These are phyloP conservation scores for Danielia reshetovae DNA, from an alignment of 805 yeast genomes.

Conservation along the genomic window DNA sequence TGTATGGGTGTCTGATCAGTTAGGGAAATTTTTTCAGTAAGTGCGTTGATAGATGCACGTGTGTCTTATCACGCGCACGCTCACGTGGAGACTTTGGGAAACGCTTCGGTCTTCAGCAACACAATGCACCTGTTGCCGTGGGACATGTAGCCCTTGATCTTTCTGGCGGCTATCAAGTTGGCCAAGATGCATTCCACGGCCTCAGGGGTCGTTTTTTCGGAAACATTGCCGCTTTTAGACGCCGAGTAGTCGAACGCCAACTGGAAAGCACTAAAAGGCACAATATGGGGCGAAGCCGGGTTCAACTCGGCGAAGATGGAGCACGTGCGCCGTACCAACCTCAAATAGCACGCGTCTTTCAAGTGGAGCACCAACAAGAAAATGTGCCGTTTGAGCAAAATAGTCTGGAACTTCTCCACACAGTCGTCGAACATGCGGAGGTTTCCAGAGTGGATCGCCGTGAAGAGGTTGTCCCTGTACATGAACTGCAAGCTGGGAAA, in stretches of 20 bases:
- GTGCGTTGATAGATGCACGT: no score
- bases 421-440: slow-evolving; percentile 45
- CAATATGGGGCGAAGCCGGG: slow-evolving; percentile 27
- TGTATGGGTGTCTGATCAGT: not conserved
- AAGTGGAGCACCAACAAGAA: slow-evolving; percentile 57
- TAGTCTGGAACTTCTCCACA: slow-evolving; percentile 40
- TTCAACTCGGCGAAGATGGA: slow-evolving; percentile 18
- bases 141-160: slow-evolving; percentile 76
- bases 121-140: slow-evolving; percentile 73
- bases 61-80: not conserved
- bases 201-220: slow-evolving; percentile 30
- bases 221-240: not conserved
- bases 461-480: slow-evolving; percentile 45
- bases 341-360: slow-evolving; percentile 46
- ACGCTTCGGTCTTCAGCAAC: slow-evolving; percentile 68
- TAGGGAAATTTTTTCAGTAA: slow-evolving; percentile 2
- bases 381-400: slow-evolving; percentile 55
- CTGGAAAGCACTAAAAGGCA: slow-evolving; percentile 41
- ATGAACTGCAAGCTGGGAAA: slow-evolving; percentile 40
- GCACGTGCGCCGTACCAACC: slow-evolving; percentile 42
- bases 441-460: slow-evolving; percentile 53
- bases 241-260: slow-evolving; percentile 34
- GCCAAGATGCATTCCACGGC: slow-evolving; percentile 70
- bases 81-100: slow-evolving; percentile 41
- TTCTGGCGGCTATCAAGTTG: slow-evolving; percentile 54